Percentiles rank a stretch among this genome's conserved stretches.
Conservation (phyloP, 73 alveolate species). For the Paramecium pentaurelia region DNA sequence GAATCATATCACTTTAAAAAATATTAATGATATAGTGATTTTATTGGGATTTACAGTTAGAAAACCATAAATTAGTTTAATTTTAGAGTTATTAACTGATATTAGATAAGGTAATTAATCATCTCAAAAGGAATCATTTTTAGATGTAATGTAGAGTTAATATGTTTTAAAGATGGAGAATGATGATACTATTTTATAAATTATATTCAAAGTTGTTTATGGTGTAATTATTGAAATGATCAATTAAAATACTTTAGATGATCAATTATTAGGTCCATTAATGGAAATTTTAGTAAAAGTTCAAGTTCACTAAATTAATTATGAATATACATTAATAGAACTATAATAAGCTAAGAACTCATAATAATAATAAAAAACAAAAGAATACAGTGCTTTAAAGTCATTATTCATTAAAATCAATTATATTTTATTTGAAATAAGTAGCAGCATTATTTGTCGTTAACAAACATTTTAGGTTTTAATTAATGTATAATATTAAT, state of each 20-base stretch:
- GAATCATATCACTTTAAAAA: not conserved
- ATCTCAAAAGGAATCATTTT: not conserved
- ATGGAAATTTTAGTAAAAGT: constrained; percentile 2
- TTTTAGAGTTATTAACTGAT: not conserved
- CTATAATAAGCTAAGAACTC: not conserved
- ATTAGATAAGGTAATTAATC: not conserved
- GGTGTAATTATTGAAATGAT: not conserved
- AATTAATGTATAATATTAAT: not conserved
- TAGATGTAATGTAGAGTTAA: not conserved
- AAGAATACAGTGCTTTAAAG: not conserved
- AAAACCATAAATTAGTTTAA: not conserved
- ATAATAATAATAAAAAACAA: not conserved
- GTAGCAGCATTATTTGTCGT: not conserved
- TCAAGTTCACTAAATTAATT: not conserved
- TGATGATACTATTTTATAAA: not conserved
- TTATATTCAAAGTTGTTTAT: not conserved
- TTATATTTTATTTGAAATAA: not conserved
- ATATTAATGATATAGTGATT: not conserved
- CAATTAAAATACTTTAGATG: not conserved
- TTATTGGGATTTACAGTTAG: not conserved
- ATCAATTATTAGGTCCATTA: not conserved
- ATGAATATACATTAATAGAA: not conserved
- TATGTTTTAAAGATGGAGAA: not conserved
- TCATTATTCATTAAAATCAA: not conserved
- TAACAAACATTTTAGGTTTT: not conserved